Base-by-base conservation (phyloP, 106 monocot genomes). In the Acorus calamus region DNA sequence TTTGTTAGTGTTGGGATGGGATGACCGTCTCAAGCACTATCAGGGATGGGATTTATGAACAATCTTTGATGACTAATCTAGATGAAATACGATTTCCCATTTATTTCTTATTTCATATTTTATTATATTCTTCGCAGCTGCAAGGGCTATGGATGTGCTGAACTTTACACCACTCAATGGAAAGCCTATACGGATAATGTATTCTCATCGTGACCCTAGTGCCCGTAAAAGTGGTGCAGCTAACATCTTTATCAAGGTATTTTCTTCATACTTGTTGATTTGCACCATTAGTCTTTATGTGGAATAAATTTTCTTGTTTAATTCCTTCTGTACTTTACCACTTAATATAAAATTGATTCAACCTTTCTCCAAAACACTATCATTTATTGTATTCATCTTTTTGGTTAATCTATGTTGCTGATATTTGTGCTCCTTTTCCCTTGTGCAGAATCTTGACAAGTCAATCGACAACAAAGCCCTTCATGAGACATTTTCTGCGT, bases 211-310 rank as follows among this genome's bases (percentile, higher is more conserved):
- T 71, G 89, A 93, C 64, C 93, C 93, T 8, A 86, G 83, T 55
- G 64, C 69, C 11, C 93, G 93, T n/a, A 89, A 61, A 46, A 93
- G 89, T 71, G 86, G 83, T 0, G 62, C 80, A 50, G 93, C 86
- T 65, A 93, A 93, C 52, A 89, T 93, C 56, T 93, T 93, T 60
- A 93, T 93, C 11, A 93, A 93, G 85, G 93, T 93, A 71, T 13
- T 14, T 2, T 60, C 28, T 28, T 28, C 28, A 28, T 28, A 28
- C 28, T 28, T 28, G 28, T 28, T 28, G 28, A 28, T 28, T 28
- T 28, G 28, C 28, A 28, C 28, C 28, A 28, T 28, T 28, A 28
- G 28, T 28, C 28, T 28, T 28, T 28, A 28, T 28, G 28, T 28
- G 28, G 28, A 28, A 28, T 28, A 28, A 28, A 48, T 8, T 0